phyloP scores from a whole-genome alignment of 176 grass and related monocot species.

The Oryza glaberrima region DNA sequence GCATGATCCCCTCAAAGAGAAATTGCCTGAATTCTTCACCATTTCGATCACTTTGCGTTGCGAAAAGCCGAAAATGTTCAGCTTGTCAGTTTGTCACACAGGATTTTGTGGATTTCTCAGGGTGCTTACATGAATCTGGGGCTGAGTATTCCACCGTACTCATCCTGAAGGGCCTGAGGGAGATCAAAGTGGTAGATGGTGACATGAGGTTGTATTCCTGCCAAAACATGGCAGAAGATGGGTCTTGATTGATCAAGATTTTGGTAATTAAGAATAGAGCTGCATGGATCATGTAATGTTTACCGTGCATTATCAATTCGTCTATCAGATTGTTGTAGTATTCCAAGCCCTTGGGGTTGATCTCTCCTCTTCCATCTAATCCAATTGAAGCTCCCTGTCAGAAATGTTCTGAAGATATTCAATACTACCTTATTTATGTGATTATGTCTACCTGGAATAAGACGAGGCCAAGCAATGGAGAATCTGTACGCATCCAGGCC shows the following conservation, averaged over 20 bases:
- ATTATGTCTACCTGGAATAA: constrained; percentile 61
- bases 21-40: neutral
- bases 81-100: neutral
- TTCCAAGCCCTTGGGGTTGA: constrained; percentile 63
- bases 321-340: constrained; percentile 88
- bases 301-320: constrained; percentile 61
- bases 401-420: neutral
- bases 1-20: neutral
- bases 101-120: neutral
- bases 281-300: neutral
- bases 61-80: neutral
- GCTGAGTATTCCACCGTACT: constrained; percentile 64
- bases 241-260: neutral
- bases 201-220: constrained; percentile 75
- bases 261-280: neutral
- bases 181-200: constrained; percentile 84
- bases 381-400: neutral
- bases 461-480: constrained; percentile 73
- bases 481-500: constrained; percentile 83
- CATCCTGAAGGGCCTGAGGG: constrained; percentile 66
- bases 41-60: neutral
- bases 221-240: constrained; percentile 8
- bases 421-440: neutral
- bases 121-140: constrained; percentile 61
- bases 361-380: constrained; percentile 54